Evolutionary conservation across 805 yeast genomes (phyloP).

Genomic region (Saccharomyces cerevisiae): DNA sequence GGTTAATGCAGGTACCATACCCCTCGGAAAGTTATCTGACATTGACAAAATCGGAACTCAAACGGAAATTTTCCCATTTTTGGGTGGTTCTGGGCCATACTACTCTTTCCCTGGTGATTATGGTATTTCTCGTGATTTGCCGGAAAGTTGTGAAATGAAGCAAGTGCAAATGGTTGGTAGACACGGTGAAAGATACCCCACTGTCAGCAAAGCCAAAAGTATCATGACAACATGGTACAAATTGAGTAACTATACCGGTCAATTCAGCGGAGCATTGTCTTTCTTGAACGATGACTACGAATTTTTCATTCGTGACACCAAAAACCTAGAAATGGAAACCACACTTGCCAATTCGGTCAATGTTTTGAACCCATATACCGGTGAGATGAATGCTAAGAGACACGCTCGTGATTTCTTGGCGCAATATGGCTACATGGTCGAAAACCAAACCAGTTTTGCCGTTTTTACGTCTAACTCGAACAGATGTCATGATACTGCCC

Average conservation of each 20-base stretch:
- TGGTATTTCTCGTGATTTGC: constrained; percentile 43
- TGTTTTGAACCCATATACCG: constrained; percentile 35
- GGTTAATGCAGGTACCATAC: neutral
- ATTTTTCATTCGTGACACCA: constrained; percentile 32
- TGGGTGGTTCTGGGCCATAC: constrained; percentile 55
- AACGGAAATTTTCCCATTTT: constrained; percentile 36
- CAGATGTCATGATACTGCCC: constrained; percentile 42
- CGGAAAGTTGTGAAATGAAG: constrained; percentile 44
- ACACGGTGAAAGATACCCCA: constrained; percentile 75
- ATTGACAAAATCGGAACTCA: constrained; percentile 14
- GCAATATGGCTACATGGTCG: constrained; percentile 37
- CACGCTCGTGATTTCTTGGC: constrained; percentile 40
- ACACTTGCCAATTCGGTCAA: constrained; percentile 21
- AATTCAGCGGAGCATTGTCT: constrained; percentile 41
- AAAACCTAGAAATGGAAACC: constrained; percentile 21
- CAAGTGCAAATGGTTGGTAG: constrained; percentile 68
- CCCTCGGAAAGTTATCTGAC: neutral
- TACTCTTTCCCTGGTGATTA: constrained; percentile 40
- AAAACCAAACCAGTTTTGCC: constrained; percentile 32
- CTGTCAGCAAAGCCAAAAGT: constrained; percentile 34
- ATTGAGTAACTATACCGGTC: constrained; percentile 21
- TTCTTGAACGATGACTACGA: constrained; percentile 42
- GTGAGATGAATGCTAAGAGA: constrained; percentile 36
- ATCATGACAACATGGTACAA: constrained; percentile 26
- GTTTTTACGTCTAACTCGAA: constrained; percentile 42